These are phyloP conservation scores for Pterocarpus macrocarpus DNA, from an alignment of 306 rosid genomes.

Conservation along the genomic window DNA sequence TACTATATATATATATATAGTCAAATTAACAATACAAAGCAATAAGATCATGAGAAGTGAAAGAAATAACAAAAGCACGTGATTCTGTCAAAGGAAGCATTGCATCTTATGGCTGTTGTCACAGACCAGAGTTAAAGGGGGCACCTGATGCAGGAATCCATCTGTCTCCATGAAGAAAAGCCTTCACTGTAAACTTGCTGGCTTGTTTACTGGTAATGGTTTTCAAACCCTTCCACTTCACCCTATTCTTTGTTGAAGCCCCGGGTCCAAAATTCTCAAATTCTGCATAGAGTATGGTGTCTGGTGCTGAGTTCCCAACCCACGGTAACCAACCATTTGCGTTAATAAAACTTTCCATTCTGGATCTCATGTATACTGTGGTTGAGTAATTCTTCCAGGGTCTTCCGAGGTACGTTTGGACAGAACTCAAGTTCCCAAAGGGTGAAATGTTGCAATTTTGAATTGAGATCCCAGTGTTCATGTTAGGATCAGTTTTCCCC, in stretches of 20 bases:
- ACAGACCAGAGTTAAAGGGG: constrained; percentile 53
- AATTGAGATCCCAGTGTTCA: constrained; percentile 74
- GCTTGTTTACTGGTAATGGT: constrained; percentile 54
- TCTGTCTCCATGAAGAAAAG: constrained; percentile 60
- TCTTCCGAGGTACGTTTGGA: constrained; percentile 73
- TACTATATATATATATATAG: background rate
- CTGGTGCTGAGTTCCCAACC: constrained; percentile 72
- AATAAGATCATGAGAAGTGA: constrained; percentile 3
- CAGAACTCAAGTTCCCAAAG: constrained; percentile 61
- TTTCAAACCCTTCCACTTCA: constrained; percentile 80
- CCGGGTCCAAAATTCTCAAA: constrained; percentile 72
- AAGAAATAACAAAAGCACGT: background rate
- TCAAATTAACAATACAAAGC: constrained; percentile 26
- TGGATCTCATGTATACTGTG: constrained; percentile 60
- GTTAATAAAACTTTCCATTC: constrained; percentile 55
- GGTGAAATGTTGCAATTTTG: constrained; percentile 66
- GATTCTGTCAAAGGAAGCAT: constrained; percentile 17
- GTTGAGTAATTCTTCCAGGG: constrained; percentile 93
- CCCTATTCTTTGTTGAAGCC: constrained; percentile 67
- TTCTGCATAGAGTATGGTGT: constrained; percentile 74
- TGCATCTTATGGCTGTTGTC: constrained; percentile 40
- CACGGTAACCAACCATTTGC: constrained; percentile 80
- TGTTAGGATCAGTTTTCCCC: constrained; percentile 75
- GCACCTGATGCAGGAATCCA: constrained; percentile 66
- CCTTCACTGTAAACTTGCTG: constrained; percentile 54